A percentile compares a stretch with the other conserved stretches of the same genome.
phyloP scores from a whole-genome alignment of 176 grass and related monocot genomes.

The Oryza australiensis region DNA sequence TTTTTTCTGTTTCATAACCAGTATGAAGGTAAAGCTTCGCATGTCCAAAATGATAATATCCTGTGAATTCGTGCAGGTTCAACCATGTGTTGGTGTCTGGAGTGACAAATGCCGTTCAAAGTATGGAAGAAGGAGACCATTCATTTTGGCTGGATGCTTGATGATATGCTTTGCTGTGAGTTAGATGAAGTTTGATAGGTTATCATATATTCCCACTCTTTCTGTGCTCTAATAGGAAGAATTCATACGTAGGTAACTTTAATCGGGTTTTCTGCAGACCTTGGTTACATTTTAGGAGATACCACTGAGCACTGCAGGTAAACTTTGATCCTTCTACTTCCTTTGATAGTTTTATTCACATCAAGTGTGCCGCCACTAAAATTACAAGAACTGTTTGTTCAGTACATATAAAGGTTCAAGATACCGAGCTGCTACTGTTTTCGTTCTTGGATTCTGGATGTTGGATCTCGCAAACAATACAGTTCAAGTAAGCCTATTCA shows the following conservation, averaged over 20 bases:
- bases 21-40: neutral
- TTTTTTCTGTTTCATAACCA: neutral
- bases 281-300: constrained; percentile 93
- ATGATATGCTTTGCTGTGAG: constrained; percentile 92
- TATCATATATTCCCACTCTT: neutral
- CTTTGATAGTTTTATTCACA: neutral
- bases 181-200: constrained; percentile 39
- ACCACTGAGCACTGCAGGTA: constrained; percentile 91
- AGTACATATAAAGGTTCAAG: constrained; percentile 88
- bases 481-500: constrained; percentile 74
- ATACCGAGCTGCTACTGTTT: constrained; percentile 78
- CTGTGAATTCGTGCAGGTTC: constrained; percentile 47
- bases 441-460: constrained; percentile 98
- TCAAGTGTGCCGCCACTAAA: neutral
- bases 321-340: neutral
- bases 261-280: constrained; percentile 99
- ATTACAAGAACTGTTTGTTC: constrained; percentile 24
- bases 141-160: constrained; percentile 85
- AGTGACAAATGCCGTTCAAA: constrained; percentile 96
- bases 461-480: constrained; percentile 98
- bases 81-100: constrained; percentile 98
- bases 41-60: neutral
- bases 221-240: constrained; percentile 39
- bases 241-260: constrained; percentile 77
- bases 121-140: constrained; percentile 91